A percentile compares a stretch with the other conserved stretches of the same genome.
phyloP scores from a whole-genome alignment of 768 basidiomycete genomes.

The Peribolospora baueri region DNA sequence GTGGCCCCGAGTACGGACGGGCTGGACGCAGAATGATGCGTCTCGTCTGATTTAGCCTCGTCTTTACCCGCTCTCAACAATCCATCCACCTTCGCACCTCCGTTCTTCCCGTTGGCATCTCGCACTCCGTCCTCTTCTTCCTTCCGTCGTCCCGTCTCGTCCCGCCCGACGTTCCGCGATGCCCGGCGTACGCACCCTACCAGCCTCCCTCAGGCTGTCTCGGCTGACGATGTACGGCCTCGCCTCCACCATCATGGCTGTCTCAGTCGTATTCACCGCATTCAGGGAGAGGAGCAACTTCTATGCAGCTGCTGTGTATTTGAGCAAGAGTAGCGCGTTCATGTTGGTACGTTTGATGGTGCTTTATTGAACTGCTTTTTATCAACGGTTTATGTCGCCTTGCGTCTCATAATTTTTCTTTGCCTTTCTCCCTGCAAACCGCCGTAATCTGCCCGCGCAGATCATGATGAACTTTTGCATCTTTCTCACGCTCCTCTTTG shows the following conservation, averaged over 20 bases:
- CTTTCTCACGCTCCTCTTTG: slow-evolving; percentile 47
- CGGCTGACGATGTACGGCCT: slow-evolving; percentile 2
- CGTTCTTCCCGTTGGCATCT: no score
- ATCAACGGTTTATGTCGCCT: not conserved
- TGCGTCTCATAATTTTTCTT: not conserved
- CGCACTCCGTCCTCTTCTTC: no score
- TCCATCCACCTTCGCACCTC: no score
- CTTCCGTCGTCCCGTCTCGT: not conserved
- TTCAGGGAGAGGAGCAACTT: slow-evolving; percentile 68
- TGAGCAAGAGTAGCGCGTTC: slow-evolving; percentile 82
- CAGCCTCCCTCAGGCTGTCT: not conserved
- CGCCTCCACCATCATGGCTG: slow-evolving; percentile 20
- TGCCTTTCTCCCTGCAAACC: not conserved
- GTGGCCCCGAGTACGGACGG: no score
- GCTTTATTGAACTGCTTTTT: not conserved
- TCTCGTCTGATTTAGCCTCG: no score
- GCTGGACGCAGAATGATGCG: no score
- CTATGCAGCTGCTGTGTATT: slow-evolving; percentile 72
- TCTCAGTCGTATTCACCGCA: slow-evolving; percentile 50
- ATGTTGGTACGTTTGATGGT: slow-evolving; percentile 38
- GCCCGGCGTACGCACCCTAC: not conserved
- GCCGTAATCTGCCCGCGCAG: slow-evolving; percentile 22
- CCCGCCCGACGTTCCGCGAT: not conserved
- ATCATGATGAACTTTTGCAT: slow-evolving; percentile 75
- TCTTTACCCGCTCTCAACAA: no score